Evolutionary conservation across 345 rosid species (phyloP).

Genomic region (Boechera retrofracta): DNA sequence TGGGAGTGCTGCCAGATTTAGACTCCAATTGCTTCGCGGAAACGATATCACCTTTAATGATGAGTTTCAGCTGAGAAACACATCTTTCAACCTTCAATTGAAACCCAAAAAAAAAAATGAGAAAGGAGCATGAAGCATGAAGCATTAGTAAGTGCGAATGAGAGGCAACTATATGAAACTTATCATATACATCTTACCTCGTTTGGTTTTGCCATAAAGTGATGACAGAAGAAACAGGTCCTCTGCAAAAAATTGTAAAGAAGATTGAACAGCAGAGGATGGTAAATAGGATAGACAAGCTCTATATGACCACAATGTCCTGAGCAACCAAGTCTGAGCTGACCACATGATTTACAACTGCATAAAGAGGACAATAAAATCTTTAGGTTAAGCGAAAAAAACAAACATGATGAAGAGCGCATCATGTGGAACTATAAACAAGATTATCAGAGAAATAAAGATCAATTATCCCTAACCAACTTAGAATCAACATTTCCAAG

Average conservation of each 20-base stretch:
- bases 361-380: constrained; percentile 38
- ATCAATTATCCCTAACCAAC: constrained; percentile 6
- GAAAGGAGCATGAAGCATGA: constrained; percentile 22
- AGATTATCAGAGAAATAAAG: no score
- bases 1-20: not conserved
- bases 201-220: constrained; percentile 49
- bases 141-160: not conserved
- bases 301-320: constrained; percentile 96
- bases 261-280: constrained; percentile 73
- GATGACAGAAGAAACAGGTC: constrained; percentile 72
- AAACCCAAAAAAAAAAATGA: not conserved
- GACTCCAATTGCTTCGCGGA: constrained; percentile 67
- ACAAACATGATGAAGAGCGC: not conserved
- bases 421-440: not conserved
- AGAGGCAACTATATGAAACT: constrained; percentile 6
- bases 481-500: constrained; percentile 14
- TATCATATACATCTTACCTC: constrained; percentile 49
- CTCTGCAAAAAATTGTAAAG: constrained; percentile 64
- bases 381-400: constrained; percentile 12
- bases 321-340: constrained; percentile 60
- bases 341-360: constrained; percentile 88
- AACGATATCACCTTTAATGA: constrained; percentile 75
- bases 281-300: constrained; percentile 71
- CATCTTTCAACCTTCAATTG: constrained; percentile 58
- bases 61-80: constrained; percentile 68